Evolutionary conservation across 106 monocot genomes (phyloP).

Genomic region (Acorus gramineus): DNA sequence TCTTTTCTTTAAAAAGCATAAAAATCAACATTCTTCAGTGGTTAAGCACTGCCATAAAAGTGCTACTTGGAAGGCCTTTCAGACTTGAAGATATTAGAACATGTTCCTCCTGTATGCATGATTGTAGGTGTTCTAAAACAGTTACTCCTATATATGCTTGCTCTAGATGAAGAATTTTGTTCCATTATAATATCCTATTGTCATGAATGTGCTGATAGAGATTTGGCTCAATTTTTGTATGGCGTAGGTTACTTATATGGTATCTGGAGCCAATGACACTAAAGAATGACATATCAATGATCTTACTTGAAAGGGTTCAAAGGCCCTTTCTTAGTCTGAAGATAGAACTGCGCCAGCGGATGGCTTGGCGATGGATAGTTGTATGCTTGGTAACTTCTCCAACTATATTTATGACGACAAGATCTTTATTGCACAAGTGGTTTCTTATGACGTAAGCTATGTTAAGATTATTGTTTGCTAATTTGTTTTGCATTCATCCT

Average conservation of each 20-base stretch:
- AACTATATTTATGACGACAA: constrained; percentile 42
- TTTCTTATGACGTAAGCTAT: constrained; percentile 75
- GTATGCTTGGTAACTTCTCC: constrained; percentile 71
- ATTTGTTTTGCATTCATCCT: no score
- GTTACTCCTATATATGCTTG: no score
- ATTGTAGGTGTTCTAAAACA: no score
- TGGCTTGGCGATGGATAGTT: constrained; percentile 45
- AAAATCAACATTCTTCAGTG: no score
- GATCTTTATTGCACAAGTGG: constrained; percentile 66
- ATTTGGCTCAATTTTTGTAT: background rate
- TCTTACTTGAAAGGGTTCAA: constrained; percentile 29
- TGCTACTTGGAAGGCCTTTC: no score
- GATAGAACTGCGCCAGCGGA: constrained; percentile 43
- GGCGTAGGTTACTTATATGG: constrained; percentile 55
- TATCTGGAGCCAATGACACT: constrained; percentile 67
- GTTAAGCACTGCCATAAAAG: no score
- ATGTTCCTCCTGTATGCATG: no score
- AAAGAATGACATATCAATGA: constrained; percentile 61
- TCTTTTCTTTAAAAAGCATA: no score
- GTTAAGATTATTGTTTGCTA: no score
- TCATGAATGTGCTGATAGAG: background rate
- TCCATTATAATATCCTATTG: background rate
- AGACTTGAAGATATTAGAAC: no score
- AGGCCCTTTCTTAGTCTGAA: constrained; percentile 74
- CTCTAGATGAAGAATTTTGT: constrained; percentile 6